Percentiles rank a stretch among this genome's conserved stretches.
Evolutionary conservation across 371 early-diverging fungal species (phyloP).

Genomic region (Lichtheimia hyalospora): DNA sequence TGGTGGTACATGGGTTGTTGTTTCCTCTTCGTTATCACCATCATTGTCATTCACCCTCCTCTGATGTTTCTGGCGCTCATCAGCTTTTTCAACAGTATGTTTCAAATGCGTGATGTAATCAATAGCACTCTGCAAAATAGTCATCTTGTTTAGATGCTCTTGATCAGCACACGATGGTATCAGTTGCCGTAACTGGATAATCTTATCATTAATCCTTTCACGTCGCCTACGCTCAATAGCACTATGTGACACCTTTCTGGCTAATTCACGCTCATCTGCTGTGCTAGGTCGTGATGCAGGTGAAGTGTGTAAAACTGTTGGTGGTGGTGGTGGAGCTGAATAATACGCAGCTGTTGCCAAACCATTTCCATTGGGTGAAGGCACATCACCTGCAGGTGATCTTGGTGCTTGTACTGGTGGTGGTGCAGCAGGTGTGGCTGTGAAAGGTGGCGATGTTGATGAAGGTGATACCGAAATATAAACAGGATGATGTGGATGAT

Average conservation of each 20-base stretch:
- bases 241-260: constrained; percentile 73
- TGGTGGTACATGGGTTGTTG: too few relatives aligned
- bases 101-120: constrained; percentile 69
- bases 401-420: not conserved
- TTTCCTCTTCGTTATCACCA: constrained; percentile 14
- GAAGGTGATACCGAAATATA: not conserved
- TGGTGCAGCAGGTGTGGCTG: not conserved
- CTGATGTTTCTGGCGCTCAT: constrained; percentile 17
- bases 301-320: not conserved
- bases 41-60: constrained; percentile 12
- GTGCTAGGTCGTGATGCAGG: constrained; percentile 14
- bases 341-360: not conserved
- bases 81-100: constrained; percentile 35
- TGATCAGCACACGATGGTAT: constrained; percentile 61
- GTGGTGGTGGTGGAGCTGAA: not conserved
- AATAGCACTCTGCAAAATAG: constrained; percentile 70
- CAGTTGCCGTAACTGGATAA: constrained; percentile 42
- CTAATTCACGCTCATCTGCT: constrained; percentile 52
- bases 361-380: not conserved
- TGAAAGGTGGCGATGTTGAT: not conserved
- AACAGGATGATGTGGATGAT: not conserved
- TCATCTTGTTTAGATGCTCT: constrained; percentile 71
- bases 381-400: not conserved
- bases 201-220: constrained; percentile 74
- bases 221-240: constrained; percentile 78